Percentiles rank a stretch among this genome's conserved stretches.
These are phyloP conservation scores for Sclerotinia sclerotiorum DNA, from an alignment of 2,329 filamentous ascomycete species.

Conservation along the genomic window DNA sequence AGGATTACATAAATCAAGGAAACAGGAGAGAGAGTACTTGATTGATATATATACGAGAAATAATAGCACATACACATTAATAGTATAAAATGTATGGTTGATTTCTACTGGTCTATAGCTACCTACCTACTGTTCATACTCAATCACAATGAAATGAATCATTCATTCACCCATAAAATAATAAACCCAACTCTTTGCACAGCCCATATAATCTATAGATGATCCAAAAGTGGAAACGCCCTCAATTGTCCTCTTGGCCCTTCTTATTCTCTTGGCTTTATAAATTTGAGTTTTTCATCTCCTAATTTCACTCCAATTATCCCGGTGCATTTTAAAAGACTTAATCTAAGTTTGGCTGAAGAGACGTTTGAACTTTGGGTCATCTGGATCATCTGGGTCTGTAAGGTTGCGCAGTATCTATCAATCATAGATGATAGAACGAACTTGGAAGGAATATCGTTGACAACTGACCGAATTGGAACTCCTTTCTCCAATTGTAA, in stretches of 20 bases:
- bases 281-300: neutral
- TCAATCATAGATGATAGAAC: too few relatives aligned
- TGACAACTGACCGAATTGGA: neutral
- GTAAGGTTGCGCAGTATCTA: too few relatives aligned
- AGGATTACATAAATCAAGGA: too few relatives aligned
- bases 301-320: neutral
- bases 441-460: too few relatives aligned
- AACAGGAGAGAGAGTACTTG: neutral
- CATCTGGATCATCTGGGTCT: too few relatives aligned
- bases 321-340: neutral
- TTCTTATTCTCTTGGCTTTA: neutral
- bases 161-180: too few relatives aligned
- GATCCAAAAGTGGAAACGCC: conserved; percentile 8
- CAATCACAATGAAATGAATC: too few relatives aligned
- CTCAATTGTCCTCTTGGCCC: neutral
- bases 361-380: neutral
- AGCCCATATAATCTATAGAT: neutral
- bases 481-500: neutral
- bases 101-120: neutral
- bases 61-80: too few relatives aligned
- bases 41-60: too few relatives aligned
- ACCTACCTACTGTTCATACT: neutral
- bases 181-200: neutral
- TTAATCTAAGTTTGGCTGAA: neutral
- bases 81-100: too few relatives aligned